Percentiles rank a stretch among this genome's conserved stretches.
These are phyloP conservation scores for Trametes meyenii DNA, from an alignment of 768 basidiomycete genomes.

Conservation along the genomic window DNA sequence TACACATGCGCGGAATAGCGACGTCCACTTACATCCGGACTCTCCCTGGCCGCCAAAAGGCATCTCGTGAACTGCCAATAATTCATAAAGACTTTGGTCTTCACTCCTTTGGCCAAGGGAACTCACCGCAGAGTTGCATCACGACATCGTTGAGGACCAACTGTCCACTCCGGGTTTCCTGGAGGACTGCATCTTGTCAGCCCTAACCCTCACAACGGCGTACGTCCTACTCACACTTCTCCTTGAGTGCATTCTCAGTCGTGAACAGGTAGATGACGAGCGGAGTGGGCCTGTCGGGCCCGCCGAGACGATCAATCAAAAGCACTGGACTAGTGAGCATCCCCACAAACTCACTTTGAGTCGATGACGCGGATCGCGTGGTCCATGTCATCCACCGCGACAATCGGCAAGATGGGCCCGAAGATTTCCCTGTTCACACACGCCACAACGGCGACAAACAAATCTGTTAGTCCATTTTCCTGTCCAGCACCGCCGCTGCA, in stretches of 20 bases:
- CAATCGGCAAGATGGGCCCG: constrained; percentile 68
- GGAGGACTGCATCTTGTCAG: constrained; percentile 45
- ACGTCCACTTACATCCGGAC: constrained; percentile 57
- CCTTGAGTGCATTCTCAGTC: constrained; percentile 40
- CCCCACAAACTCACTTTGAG: constrained; percentile 42
- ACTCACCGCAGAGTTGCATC: constrained; percentile 52
- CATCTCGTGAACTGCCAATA: constrained; percentile 39
- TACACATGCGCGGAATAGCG: neutral
- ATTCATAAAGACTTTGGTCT: constrained; percentile 11
- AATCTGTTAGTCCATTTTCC: neutral
- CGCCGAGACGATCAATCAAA: neutral
- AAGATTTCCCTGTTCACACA: constrained; percentile 61
- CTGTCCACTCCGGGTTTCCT: constrained; percentile 58
- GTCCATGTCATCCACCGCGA: constrained; percentile 56
- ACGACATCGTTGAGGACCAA: constrained; percentile 64
- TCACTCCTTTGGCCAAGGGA: neutral
- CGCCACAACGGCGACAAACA: neutral
- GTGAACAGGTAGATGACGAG: constrained; percentile 70
- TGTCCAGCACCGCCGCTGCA: neutral
- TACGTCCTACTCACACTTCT: constrained; percentile 26
- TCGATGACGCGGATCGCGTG: constrained; percentile 61
- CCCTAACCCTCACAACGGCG: neutral
- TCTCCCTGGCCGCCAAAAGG: constrained; percentile 62
- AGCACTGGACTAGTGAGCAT: neutral
- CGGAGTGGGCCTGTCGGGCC: constrained; percentile 55